Base-by-base conservation (phyloP, 2,329 filamentous ascomycete species). In the Fusarium hostae region DNA sequence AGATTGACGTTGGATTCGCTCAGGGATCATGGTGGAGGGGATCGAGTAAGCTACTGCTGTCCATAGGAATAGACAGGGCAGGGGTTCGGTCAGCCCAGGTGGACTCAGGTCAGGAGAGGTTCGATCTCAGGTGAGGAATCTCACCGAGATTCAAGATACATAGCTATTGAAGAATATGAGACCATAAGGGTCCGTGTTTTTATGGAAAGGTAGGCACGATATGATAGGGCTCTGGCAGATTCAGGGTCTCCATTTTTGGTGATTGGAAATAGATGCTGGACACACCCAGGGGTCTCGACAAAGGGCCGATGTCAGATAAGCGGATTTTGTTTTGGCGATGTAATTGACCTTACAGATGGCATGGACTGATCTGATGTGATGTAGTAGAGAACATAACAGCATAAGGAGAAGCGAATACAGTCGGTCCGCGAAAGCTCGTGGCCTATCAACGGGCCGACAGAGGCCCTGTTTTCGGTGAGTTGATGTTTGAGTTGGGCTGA, bases 361-460 rank as follows among this genome's bases (percentile, higher is more conserved):
- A 69, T 69, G 64, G 60, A 66, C 56, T 72, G 59, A 62, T 62
- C 44, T 59, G 58, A 63, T 57, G 1, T 59, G 54, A 61, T 60
- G 58, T 60, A 51, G 62, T 43, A 30, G 63, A 24, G 8, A 20
- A 40, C 47, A 59, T 9, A 45, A n/a, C 22, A 35, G 22, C 22
- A 20, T 51, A 26, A 51, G 18, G 48, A 39, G 43, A 30, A 64
- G 50, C 72, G 67, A 76, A 73, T 72, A 59, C 59, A 70, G 70
- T 76, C 74, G 74, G 68, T 72, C 72, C 72, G 72, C 74, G 32
- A 57, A 72, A 44, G 66, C 73, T 63, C 74, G 70, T 74, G 74
- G 66, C 60, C 58, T 62, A 66, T 62, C 58, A 68, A 75, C 68
- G 72, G 72, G 70, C 72, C 74, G 63, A 72, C 61, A 60, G 58